Conservation (phyloP, 2,329 filamentous ascomycete species). For the Metarhizium humberi region DNA sequence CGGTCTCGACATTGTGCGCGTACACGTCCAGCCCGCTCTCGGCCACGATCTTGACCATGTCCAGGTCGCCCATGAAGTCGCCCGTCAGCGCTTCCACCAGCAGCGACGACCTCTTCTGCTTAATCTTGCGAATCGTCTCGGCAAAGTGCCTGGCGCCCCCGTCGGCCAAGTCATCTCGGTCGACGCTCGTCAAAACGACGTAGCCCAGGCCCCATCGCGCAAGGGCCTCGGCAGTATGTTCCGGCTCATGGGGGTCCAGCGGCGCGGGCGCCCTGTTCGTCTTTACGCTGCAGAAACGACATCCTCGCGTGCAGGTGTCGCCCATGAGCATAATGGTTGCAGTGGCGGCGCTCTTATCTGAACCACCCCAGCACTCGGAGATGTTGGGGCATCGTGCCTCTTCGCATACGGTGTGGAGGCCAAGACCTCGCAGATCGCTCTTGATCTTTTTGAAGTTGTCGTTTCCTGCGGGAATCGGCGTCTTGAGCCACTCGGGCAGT, state of each 20-base stretch:
- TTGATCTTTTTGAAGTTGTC: conserved; percentile 91
- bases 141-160: conserved; percentile 85
- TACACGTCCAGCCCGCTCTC: conserved; percentile 88
- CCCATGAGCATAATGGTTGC: conserved; percentile 99
- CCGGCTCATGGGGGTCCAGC: conserved; percentile 90
- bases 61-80: conserved; percentile 76
- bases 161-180: conserved; percentile 85
- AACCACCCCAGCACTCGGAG: conserved; percentile 94
- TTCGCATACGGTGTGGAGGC: conserved; percentile 93
- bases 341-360: conserved; percentile 78
- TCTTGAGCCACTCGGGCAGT: conserved; percentile 91
- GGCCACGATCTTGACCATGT: conserved; percentile 80
- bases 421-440: conserved; percentile 79
- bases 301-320: conserved; percentile 93
- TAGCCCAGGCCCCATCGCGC: conserved; percentile 91
- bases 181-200: conserved; percentile 87
- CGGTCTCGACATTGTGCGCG: conserved; percentile 94
- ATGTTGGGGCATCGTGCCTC: conserved; percentile 97
- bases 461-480: conserved; percentile 74
- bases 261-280: conserved; percentile 67
- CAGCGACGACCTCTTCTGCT: conserved; percentile 68
- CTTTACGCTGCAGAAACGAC: conserved; percentile 95
- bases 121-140: conserved; percentile 90
- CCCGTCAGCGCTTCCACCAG: conserved; percentile 80
- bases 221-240: conserved; percentile 91